These are phyloP conservation scores for Ustilago shanxiensis DNA, from an alignment of 1,284 basidiomycete genomes.

Conservation along the genomic window DNA sequence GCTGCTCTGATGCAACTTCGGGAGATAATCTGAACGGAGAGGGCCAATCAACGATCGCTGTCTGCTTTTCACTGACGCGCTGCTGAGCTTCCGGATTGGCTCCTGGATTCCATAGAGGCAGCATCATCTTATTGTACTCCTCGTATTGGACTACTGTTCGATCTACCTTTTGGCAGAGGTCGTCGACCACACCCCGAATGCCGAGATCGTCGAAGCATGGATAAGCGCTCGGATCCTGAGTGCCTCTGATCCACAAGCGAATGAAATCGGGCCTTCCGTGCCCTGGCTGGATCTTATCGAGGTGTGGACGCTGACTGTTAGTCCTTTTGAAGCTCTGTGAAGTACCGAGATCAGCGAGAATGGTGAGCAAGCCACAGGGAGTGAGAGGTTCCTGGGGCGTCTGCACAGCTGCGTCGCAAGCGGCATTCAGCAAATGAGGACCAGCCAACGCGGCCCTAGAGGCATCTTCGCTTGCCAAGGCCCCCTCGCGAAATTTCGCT, in stretches of 20 bases:
- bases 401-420: neutral
- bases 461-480: neutral
- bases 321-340: too few species aligned
- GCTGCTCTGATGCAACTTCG: neutral
- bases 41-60: neutral
- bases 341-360: constrained; percentile 1
- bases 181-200: neutral
- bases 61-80: neutral
- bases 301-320: neutral
- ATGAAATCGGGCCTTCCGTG: neutral
- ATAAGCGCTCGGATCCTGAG: neutral
- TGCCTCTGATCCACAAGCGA: neutral
- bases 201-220: neutral
- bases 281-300: neutral
- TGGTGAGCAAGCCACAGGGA: neutral
- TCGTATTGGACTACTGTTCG: neutral
- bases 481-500: constrained; percentile 3
- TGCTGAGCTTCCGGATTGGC: neutral
- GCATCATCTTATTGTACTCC: constrained; percentile 1
- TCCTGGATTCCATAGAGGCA: neutral
- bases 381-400: neutral
- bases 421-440: too few species aligned
- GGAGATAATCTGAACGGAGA: neutral
- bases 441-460: neutral
- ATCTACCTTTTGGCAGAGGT: neutral